A percentile compares a stretch with the other conserved stretches of the same genome.
Evolutionary conservation across 1,284 basidiomycete genomes (phyloP).

Genomic region (Ustanciosporium gigantosporum): DNA sequence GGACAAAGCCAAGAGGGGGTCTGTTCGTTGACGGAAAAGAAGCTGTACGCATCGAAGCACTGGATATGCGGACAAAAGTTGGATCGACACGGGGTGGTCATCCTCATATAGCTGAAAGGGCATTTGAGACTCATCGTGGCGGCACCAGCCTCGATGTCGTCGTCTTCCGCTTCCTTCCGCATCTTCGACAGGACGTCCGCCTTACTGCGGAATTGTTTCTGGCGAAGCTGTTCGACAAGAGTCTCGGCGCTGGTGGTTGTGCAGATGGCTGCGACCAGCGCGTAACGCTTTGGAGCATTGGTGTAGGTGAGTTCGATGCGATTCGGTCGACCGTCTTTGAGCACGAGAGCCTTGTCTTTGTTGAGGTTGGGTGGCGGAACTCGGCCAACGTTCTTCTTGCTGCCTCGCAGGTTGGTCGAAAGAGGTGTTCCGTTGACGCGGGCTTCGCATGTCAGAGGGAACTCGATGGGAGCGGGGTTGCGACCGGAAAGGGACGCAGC

Average conservation of each 20-base stretch:
- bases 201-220: constrained; percentile 37
- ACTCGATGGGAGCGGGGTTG: constrained; percentile 44
- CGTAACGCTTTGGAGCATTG: constrained; percentile 37
- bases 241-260: constrained; percentile 33
- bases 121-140: constrained; percentile 53
- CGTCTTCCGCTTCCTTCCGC: constrained; percentile 48
- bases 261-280: constrained; percentile 47
- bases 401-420: constrained; percentile 48
- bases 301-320: constrained; percentile 52
- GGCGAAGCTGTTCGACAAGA: constrained; percentile 42
- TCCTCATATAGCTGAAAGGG: constrained; percentile 81
- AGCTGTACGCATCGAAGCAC: constrained; percentile 93
- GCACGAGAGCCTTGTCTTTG: constrained; percentile 35
- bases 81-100: constrained; percentile 83
- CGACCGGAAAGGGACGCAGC: constrained; percentile 33
- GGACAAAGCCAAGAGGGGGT: constrained; percentile 96
- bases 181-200: constrained; percentile 48
- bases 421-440: constrained; percentile 45
- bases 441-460: constrained; percentile 52
- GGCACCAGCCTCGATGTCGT: constrained; percentile 55
- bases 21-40: constrained; percentile 93
- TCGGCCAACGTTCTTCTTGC: constrained; percentile 49
- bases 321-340: constrained; percentile 30
- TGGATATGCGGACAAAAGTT: constrained; percentile 83
- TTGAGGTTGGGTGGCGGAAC: constrained; percentile 57